Conservation (phyloP, 2,329 filamentous ascomycete genomes). For the Aspergillus clavatus region DNA sequence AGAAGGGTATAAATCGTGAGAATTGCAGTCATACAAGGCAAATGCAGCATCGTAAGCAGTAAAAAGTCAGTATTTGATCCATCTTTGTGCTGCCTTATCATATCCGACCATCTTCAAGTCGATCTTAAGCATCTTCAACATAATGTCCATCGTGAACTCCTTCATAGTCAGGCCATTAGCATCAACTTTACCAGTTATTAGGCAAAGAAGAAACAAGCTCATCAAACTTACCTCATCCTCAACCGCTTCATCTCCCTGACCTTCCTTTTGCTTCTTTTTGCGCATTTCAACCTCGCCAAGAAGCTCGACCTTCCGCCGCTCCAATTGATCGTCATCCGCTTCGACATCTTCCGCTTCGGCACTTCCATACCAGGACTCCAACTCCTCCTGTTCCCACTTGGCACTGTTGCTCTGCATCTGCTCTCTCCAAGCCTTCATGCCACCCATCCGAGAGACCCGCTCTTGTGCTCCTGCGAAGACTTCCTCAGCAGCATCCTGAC, state of each 20-base stretch:
- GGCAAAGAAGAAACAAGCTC: conserved; percentile 37
- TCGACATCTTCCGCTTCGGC: conserved; percentile 28
- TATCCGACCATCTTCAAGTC: conserved; percentile 60
- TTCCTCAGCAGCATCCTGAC: conserved; percentile 62
- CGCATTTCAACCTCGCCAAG: conserved; percentile 40
- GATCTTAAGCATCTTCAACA: conserved; percentile 62
- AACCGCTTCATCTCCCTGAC: conserved; percentile 35
- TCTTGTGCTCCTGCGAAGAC: conserved; percentile 58
- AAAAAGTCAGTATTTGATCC: conserved; percentile 39
- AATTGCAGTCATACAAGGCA: too few species aligned
- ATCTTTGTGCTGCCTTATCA: conserved; percentile 53
- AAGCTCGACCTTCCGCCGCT: conserved; percentile 37
- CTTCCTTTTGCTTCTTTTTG: conserved; percentile 24
- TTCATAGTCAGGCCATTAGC: conserved; percentile 22
- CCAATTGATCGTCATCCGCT: conserved; percentile 33
- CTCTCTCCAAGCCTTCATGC: conserved; percentile 54
- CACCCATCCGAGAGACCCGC: conserved; percentile 59
- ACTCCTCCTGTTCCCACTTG: conserved; percentile 33
- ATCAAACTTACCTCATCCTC: conserved; percentile 32
- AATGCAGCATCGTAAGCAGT: too few species aligned
- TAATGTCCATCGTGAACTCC: conserved; percentile 66
- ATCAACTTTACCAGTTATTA: conserved; percentile 3
- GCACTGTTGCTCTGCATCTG: conserved; percentile 44
- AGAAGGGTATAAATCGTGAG: too few species aligned
- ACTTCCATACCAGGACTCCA: conserved; percentile 35